Conservation (phyloP, 2,329 filamentous ascomycete genomes). For the Arachnomyces sp. region DNA sequence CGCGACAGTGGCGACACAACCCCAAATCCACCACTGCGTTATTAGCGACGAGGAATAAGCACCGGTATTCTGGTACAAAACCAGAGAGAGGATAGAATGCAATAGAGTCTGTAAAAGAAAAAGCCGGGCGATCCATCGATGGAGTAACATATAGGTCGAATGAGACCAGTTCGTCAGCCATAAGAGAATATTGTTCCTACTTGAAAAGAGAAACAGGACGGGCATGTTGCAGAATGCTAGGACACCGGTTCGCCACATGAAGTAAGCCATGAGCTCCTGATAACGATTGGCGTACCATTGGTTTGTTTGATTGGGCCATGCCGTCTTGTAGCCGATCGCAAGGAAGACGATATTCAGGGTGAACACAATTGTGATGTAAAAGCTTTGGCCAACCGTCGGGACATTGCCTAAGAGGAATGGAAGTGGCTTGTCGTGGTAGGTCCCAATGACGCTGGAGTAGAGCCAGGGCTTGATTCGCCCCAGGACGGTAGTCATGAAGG, state of each 20-base stretch:
- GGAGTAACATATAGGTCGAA: slow-evolving; percentile 30
- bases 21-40: slow-evolving; percentile 31
- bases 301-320: too few species aligned
- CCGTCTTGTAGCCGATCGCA: too few species aligned
- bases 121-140: slow-evolving; percentile 26
- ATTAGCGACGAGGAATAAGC: slow-evolving; percentile 14
- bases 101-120: slow-evolving; percentile 19
- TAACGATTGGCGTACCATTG: not conserved
- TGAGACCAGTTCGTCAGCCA: slow-evolving; percentile 33
- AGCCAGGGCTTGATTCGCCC: slow-evolving; percentile 25
- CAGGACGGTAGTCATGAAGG: slow-evolving; percentile 17
- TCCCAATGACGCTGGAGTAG: slow-evolving; percentile 26
- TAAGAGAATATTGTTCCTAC: slow-evolving; percentile 33
- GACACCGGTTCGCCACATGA: slow-evolving; percentile 23
- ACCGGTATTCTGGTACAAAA: slow-evolving; percentile 15
- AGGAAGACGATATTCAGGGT: slow-evolving; percentile 31
- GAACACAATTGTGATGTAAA: slow-evolving; percentile 39
- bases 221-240: slow-evolving; percentile 24
- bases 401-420: slow-evolving; percentile 29
- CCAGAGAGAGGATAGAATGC: slow-evolving; percentile 18
- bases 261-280: slow-evolving; percentile 1
- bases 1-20: slow-evolving; percentile 27
- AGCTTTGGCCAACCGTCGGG: slow-evolving; percentile 37
- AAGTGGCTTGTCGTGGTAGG: slow-evolving; percentile 25
- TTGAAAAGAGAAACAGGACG: slow-evolving; percentile 26